Base-by-base conservation (phyloP, 176 grass and related monocot species). In the Oryza coarctata region DNA sequence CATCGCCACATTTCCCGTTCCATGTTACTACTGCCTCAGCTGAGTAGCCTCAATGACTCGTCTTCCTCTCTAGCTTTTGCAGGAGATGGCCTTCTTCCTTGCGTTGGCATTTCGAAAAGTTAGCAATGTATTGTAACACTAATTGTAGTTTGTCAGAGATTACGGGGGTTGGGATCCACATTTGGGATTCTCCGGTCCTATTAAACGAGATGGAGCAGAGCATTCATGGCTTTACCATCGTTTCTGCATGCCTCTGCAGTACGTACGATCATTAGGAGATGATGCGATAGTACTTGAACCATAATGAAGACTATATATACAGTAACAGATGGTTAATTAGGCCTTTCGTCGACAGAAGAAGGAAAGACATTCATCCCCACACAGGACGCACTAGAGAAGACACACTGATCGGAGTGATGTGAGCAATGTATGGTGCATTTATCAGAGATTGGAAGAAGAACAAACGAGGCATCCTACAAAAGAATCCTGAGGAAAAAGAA, bases 1-100 rank as follows among this genome's bases (percentile, higher is more conserved):
- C 82, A 35, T 85, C 62, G 71, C 82, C 80, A 39, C 67, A 62
- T 72, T 86, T 79, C 75, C 85, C 74, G 73, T 87, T 86, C 68
- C 88, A 74, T 79, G 83, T 83, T 84, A 76, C 82, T 84, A 64
- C 83, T 17, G 62, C 52, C 27, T 60, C 61, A 26, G 68, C 61
- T 63, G 13, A 36, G 31, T 50, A 38, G 32, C 4, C 52, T 12
- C 0, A 1, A 6, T 41, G 12, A 10, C 7, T 15, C 44, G 3
- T 47, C 44, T 17, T 47, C 44, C 13, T 15, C 44, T 39, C 34
- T 20, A 44, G 39, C 63, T 65, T 71, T 71, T 33, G 32, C 32
- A 23, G 35, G 12, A 40, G 13, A 14, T n/a, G 52, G n/a, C 55
- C 20, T 55, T 9, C 50, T n/a, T 10, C n/a, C n/a, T n/a, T n/a